Evolutionary conservation across 2,329 filamentous ascomycete species (phyloP), one percentile per base, ranked within the genome.

Genomic region (Onygena corvina): DNA sequence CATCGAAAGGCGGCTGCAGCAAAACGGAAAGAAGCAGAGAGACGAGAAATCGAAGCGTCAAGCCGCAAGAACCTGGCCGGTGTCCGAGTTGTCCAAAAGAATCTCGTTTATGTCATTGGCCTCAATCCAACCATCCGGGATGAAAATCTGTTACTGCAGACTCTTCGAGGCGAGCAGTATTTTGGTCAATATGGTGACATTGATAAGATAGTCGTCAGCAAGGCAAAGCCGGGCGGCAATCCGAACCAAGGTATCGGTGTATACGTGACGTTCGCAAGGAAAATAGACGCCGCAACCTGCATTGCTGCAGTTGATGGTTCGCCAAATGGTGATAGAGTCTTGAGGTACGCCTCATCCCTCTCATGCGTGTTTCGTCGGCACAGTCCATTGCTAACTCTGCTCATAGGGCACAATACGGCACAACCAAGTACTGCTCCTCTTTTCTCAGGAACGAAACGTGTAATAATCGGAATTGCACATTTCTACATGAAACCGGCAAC

Each of bases 171-270:
- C 54, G 80, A 81, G 45, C 85, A 95, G 61, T 98, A 95, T 64
- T 98, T 98, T 60, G 92, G 92, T 4, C 92, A 98, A 66, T 98
- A 98, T 64, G 92, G 92, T 58, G 92, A 90, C 62, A 98, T 98
- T 58, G 84, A 94, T 63, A 98, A 98, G 67, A 96, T 98, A 50
- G 94, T 94, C 49, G 94, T 98, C 57, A 96, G 89, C 73, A 95
- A 94, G 66, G 80, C 88, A 34, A 94, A 94, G 66, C 86, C 90
- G 54, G 74, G 75, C 40, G 72, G 75, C 29, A 72, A 76, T 50
- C 73, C 75, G 49, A 85, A 87, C 57, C 85, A 92, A 59, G 93
- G 89, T 0, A 83, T 98, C 3, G 92, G 92, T 42, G 90, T 98
- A 46, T 98, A 98, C 62, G 92, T 98, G n/a, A 98, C 92, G 0